Evolutionary conservation across 164 flowering plant genomes (phyloP).

Genomic region (Tetracentron sinense): DNA sequence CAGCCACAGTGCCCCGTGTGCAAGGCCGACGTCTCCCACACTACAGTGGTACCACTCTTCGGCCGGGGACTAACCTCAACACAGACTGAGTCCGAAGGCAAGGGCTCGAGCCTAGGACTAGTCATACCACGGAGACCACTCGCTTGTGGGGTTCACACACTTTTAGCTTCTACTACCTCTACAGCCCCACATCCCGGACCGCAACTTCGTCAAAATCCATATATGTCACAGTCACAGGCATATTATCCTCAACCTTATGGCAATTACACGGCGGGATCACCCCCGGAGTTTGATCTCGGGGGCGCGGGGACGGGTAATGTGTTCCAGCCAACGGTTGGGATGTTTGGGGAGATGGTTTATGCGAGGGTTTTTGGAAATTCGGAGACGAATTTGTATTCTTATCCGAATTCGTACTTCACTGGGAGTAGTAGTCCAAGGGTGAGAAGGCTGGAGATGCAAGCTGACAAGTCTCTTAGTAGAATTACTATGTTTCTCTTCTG

Average conservation of each 20-base stretch:
- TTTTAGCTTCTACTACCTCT: neutral
- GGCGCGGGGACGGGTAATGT: conserved; percentile 13
- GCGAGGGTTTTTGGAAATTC: conserved; percentile 50
- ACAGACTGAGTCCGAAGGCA: conserved; percentile 16
- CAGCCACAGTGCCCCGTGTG: conserved; percentile 63
- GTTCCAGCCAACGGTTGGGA: conserved; percentile 30
- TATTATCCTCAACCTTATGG: conserved; percentile 6
- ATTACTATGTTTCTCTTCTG: conserved; percentile 49
- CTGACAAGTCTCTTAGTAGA: conserved; percentile 42
- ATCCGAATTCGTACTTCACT: conserved; percentile 40
- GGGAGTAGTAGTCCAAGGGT: conserved; percentile 32
- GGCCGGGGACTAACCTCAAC: conserved; percentile 43
- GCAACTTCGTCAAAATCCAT: conserved; percentile 33
- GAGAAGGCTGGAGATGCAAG: conserved; percentile 40
- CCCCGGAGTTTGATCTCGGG: conserved; percentile 19
- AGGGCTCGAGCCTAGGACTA: conserved; percentile 21
- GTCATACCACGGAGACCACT: conserved; percentile 52
- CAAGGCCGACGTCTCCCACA: conserved; percentile 43
- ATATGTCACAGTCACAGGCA: neutral
- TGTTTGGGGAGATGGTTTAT: conserved; percentile 58
- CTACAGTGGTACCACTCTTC: conserved; percentile 70
- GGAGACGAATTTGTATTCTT: conserved; percentile 26
- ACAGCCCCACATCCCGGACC: conserved; percentile 20
- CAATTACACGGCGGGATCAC: conserved; percentile 15
- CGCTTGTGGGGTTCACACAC: conserved; percentile 13